Base-by-base conservation (phyloP, 192 early-diverging fungal genomes). In the Backusella liffmaniae region DNA sequence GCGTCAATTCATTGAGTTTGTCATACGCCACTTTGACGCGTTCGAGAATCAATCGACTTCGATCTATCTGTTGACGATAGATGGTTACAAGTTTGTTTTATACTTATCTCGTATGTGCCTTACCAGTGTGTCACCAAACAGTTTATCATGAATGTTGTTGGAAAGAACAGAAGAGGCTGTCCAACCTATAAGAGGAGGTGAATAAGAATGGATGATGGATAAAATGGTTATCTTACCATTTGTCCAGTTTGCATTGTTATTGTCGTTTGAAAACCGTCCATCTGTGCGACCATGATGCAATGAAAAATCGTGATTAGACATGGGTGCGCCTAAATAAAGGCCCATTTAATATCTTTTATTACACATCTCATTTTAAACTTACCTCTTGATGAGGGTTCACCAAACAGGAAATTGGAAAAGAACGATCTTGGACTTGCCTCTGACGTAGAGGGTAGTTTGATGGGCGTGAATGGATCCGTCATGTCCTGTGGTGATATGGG, bases 121-220 rank as follows among this genome's bases (percentile, higher is more conserved):
- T 53, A 76, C 76, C 66, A 77, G 51, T 18, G 39, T 72, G 79
- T 79, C 81, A 12, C 66, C 73, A 78, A 82, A 82, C 1, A 82
- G 37, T 46, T 77, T 67, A 66, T 59, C 69, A 12, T 73, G 79
- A 10, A 80, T 67, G 42, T 66, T 62, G 35, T 80, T 56, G 12
- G 72, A 70, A 15, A 80, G 35, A 26, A 41, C 53, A 4, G 74
- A 70, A 3, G 75, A 69, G 3, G 75, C 69, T 42, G 68, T 73
- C 79, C 79, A 80, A 15, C 53, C 44, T 72, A 32, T 6, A n/a
- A n/a, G 18, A n/a, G 18, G 5, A 6, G 18, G 2, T 7, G 18
- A 49, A 5, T 49, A 49, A 49, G 2, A 41, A 32, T 32, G 32
- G 32, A 44, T 44, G 42, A 44, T 5, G 13, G 9, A 42, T 0